Evolutionary conservation across 2,329 filamentous ascomycete species (phyloP).

Genomic region (Fusarium veterinarium): DNA sequence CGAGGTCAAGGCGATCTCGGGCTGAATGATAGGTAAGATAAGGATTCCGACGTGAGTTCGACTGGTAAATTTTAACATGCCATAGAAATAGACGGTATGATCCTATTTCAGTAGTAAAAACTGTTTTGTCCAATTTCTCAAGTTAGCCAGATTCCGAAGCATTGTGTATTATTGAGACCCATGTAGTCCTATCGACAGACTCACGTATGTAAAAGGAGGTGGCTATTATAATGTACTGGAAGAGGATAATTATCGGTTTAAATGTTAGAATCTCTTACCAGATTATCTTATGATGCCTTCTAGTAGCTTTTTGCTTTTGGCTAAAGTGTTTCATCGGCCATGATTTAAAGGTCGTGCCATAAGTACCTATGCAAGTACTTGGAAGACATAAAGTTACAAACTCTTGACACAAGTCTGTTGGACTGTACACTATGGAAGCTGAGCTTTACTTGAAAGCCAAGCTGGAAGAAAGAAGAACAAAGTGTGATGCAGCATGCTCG

Average conservation of each 20-base stretch:
- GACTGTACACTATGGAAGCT: no score
- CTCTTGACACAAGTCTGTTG: accelerated
- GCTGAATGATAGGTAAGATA: background rate
- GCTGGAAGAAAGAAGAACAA: background rate
- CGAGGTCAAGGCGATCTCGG: background rate
- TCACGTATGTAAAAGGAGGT: background rate
- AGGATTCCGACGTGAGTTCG: background rate
- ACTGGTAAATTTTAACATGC: background rate
- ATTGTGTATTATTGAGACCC: background rate
- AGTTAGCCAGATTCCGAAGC: background rate
- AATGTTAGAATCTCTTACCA: accelerated
- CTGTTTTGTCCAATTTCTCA: background rate
- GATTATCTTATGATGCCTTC: accelerated
- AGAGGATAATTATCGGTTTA: background rate
- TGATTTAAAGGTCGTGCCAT: accelerated
- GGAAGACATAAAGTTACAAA: background rate
- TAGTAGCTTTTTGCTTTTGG: accelerated
- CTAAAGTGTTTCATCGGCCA: background rate
- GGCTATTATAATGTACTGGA: accelerated
- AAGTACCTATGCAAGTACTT: background rate
- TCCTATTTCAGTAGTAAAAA: background rate
- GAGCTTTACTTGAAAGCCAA: background rate
- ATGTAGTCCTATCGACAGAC: background rate
- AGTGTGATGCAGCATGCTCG: background rate
- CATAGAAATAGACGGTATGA: accelerated